Conservation (phyloP, 2,329 filamentous ascomycete species). For the Cytospora mali region DNA sequence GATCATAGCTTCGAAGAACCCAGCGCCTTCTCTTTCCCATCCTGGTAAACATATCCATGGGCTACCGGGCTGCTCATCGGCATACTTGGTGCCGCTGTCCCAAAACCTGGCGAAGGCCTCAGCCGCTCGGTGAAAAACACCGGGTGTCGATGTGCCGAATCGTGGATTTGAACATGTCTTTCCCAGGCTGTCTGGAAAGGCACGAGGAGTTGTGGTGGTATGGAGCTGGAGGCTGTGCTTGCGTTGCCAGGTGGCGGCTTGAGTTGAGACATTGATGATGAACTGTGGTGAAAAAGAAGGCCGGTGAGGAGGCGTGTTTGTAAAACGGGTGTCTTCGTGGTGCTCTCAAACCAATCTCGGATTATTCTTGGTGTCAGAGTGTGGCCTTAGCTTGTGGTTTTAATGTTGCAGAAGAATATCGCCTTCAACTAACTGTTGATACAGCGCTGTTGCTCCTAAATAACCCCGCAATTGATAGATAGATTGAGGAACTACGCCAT, state of each 20-base stretch:
- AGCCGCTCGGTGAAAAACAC: conserved; percentile 73
- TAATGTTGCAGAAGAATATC: too few relatives aligned
- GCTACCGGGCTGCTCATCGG: conserved; percentile 53
- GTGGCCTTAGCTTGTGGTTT: too few relatives aligned
- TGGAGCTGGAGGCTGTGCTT: conserved; percentile 33
- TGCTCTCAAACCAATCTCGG: too few relatives aligned
- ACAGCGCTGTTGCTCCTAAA: too few relatives aligned
- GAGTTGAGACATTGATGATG: conserved; percentile 19
- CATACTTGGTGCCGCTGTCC: conserved; percentile 21
- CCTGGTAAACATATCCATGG: conserved; percentile 62
- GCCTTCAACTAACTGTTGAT: too few relatives aligned
- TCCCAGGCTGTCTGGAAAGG: conserved; percentile 34
- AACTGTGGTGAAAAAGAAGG: neutral
- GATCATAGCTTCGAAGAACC: conserved; percentile 42
- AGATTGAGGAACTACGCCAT: conserved; percentile 5
- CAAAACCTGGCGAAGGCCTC: conserved; percentile 50
- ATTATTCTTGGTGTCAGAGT: too few relatives aligned
- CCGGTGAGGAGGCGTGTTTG: neutral
- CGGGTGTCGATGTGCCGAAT: conserved; percentile 67
- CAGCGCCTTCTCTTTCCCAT: conserved; percentile 38
- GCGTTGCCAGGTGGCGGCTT: conserved; percentile 9
- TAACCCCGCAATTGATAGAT: conserved; percentile 20
- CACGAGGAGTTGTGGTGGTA: conserved; percentile 26
- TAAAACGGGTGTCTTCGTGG: too few relatives aligned
- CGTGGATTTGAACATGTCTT: conserved; percentile 41